Evolutionary conservation across 495 filamentous ascomycete genomes (phyloP), one percentile per base, ranked within the genome.

Genomic region (Xylona heveae): DNA sequence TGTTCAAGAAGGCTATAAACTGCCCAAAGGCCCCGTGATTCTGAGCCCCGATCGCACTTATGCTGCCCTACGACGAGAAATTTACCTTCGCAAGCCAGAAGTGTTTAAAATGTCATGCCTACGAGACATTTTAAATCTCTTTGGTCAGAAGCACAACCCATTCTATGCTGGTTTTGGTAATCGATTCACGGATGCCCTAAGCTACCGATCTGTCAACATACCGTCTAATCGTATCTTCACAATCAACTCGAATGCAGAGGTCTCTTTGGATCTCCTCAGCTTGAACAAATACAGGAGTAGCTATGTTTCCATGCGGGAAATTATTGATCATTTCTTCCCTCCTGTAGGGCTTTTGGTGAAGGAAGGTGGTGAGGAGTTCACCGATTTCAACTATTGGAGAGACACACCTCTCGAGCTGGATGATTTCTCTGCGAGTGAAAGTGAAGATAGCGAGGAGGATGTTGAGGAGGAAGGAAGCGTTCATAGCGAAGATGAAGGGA

Each of bases 21-120:
- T 99, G 10, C 88, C 88, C 0, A 76, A 74, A 42, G 88, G 88
- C 0, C 88, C 88, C 3, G 83, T 84, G 0, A 94, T 99, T 36
- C 72, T 92, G 52, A 88, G 78, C 24, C 88, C 88, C 0, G 88
- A 99, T 53, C 67, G 88, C 18, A 95, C 84, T 1, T 90, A 95
- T 55, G 81, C 90, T n/a, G 90, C 88, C 1, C 59, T 99, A 12
- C 63, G 85, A 41, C 69, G 88, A 24, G 88, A 99, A 48, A 72
- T 99, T 7, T 99, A 99, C 44, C 61, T 99, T 13, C 71, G 90
- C 26, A 93, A 95, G 51, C 88, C 88, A 0, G 84, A 99, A 46
- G 81, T 95, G 3, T 99, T 99, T 68, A 99, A 99, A 55, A 99
- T 99, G 88, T 76, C 85, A 4, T 95, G 90, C 38, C 55, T 99